These are phyloP conservation scores for Fusarium fujikuroi DNA, from an alignment of 2,329 filamentous ascomycete genomes.

Conservation along the genomic window DNA sequence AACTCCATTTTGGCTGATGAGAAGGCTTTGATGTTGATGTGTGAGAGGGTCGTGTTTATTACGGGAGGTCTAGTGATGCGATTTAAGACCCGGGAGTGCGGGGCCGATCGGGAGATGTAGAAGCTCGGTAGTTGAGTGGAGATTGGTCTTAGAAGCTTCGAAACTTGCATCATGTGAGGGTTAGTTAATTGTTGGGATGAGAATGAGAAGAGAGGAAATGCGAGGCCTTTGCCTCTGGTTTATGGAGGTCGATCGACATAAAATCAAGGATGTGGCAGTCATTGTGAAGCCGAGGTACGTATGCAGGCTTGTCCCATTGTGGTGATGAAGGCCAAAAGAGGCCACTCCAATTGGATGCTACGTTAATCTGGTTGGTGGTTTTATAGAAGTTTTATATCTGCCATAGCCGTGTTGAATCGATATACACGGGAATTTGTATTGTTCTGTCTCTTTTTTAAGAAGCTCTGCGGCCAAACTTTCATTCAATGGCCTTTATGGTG, in stretches of 20 bases:
- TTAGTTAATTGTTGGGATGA: neutral
- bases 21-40: conserved; percentile 24
- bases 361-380: neutral
- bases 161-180: conserved; percentile 22
- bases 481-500: neutral
- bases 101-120: conserved; percentile 16
- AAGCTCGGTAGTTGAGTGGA: conserved; percentile 23
- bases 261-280: conserved; percentile 10
- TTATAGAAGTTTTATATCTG: neutral
- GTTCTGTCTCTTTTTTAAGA: too few relatives aligned
- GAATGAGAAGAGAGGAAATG: neutral
- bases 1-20: conserved; percentile 33
- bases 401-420: neutral
- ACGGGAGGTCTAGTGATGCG: neutral
- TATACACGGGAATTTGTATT: neutral
- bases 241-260: conserved; percentile 4
- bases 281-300: conserved; percentile 30
- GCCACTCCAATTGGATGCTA: conserved; percentile 7
- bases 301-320: conserved; percentile 8
- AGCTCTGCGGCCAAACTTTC: neutral
- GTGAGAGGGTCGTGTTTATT: conserved; percentile 7
- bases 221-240: neutral
- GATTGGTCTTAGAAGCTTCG: conserved; percentile 16
- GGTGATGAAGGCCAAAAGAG: conserved; percentile 3
- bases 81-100: conserved; percentile 15